Base-by-base conservation (phyloP, 768 basidiomycete species). In the Phaeotremella skinneri region DNA sequence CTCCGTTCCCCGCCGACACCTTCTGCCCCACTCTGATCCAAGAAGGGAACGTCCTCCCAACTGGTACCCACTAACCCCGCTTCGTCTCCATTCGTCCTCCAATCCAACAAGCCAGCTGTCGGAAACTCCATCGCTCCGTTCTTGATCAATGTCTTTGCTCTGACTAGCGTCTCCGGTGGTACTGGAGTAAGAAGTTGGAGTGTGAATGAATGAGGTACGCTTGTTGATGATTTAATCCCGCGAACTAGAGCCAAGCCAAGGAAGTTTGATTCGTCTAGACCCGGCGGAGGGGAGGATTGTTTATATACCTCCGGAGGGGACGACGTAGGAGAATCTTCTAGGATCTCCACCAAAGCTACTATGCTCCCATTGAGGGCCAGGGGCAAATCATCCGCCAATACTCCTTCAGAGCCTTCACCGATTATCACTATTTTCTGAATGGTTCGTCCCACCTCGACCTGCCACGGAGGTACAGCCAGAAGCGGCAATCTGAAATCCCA, bases 121-220 rank as follows among this genome's bases (percentile, higher is more conserved):
- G 92, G 92, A 0, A 96, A 77, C 74, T 93, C 91, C 68, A 92
- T 80, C 71, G 91, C 90, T 6, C 92, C 92, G 50, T 73, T 73
- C 74, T 89, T 91, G 47, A 94, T 85, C 2, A 94, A 52, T 14
- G 56, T 62, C 23, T 50, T 70, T 13, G 51, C 62, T 30, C 50
- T 49, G 0, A 26, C 62, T 2, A 94, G 80, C 0, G 81, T 41
- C 0, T 69, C 53, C 0, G 82, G 76, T 0, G 86, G 84, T 0
- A 91, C 60, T 0, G 93, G 90, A 0, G 92, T 91, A 32, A 96
- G 79, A n/a, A 96, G 64, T 31, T 94, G 91, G 32, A 93, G 77
- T 1, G 61, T 60, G 1, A 47, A 34, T 16, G 23, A 48, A 20
- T 13, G n/a, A 13, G 31, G 42, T 14, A 20, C 27, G n/a, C 32